Evolutionary conservation across 2,329 filamentous ascomycete genomes (phyloP).

Genomic region (Aureobasidium lini): DNA sequence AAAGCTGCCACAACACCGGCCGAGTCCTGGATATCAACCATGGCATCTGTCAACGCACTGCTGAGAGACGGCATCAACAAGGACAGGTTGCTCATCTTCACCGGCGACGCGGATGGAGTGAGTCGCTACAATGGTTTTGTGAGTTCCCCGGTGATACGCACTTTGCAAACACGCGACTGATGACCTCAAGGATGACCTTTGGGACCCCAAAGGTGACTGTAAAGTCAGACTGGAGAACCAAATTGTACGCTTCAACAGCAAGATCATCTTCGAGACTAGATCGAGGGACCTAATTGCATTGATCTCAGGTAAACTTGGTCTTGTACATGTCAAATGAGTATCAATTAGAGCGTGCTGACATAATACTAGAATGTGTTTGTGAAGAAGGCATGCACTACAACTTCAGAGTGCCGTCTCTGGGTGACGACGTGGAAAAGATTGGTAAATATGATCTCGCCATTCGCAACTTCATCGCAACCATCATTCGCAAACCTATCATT

Average conservation of each 20-base stretch:
- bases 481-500: conserved; percentile 58
- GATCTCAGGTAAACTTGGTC: neutral
- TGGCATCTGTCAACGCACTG: neutral
- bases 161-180: neutral
- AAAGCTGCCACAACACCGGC: neutral
- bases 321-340: neutral
- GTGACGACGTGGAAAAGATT: neutral
- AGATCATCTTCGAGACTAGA: neutral
- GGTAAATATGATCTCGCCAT: conserved; percentile 48
- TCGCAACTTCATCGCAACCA: conserved; percentile 60
- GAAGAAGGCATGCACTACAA: neutral
- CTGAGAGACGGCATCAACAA: neutral
- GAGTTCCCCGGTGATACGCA: neutral
- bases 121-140: neutral
- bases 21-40: neutral
- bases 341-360: neutral
- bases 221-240: neutral
- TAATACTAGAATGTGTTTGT: neutral
- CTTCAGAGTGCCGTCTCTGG: neutral
- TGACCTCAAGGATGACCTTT: neutral
- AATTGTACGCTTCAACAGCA: neutral
- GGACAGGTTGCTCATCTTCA: neutral
- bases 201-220: conserved; percentile 4
- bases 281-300: neutral
- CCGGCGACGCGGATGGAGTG: neutral